Conservation (phyloP, 768 basidiomycete species). For the Cubamyces lactineus region DNA sequence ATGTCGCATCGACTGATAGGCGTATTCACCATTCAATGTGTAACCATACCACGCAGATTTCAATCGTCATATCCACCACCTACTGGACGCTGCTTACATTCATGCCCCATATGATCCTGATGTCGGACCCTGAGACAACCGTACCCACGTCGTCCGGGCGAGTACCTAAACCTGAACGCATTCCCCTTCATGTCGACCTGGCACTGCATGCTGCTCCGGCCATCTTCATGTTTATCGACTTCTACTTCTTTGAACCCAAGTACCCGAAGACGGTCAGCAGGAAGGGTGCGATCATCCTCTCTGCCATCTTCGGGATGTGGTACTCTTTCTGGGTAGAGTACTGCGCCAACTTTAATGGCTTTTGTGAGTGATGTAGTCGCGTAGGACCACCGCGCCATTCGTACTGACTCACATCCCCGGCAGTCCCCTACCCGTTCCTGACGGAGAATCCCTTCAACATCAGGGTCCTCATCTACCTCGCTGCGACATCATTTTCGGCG, state of each 20-base stretch:
- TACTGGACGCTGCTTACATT: conserved; percentile 70
- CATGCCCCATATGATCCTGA: conserved; percentile 61
- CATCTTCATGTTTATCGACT: conserved; percentile 62
- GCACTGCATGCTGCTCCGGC: conserved; percentile 67
- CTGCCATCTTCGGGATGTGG: conserved; percentile 41
- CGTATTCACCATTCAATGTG: neutral
- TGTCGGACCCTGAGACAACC: conserved; percentile 29
- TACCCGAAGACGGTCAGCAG: conserved; percentile 45
- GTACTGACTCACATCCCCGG: neutral
- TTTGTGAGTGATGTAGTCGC: conserved; percentile 47
- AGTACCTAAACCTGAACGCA: conserved; percentile 33
- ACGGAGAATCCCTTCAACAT: conserved; percentile 55
- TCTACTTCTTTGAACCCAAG: conserved; percentile 64
- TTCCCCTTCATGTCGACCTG: conserved; percentile 53
- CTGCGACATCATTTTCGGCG: conserved; percentile 53
- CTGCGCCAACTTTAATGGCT: conserved; percentile 61
- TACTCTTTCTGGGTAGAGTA: conserved; percentile 73
- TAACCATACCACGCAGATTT: conserved; percentile 36
- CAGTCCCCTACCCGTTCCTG: conserved; percentile 87
- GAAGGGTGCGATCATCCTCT: conserved; percentile 38
- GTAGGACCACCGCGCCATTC: conserved; percentile 2
- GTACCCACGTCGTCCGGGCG: conserved; percentile 37
- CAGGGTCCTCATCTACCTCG: conserved; percentile 63
- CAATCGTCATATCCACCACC: conserved; percentile 54
- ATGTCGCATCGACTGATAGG: conserved; percentile 25